Conservation (phyloP, 2,329 filamentous ascomycete species). For the Aspergillus aculeatinus region DNA sequence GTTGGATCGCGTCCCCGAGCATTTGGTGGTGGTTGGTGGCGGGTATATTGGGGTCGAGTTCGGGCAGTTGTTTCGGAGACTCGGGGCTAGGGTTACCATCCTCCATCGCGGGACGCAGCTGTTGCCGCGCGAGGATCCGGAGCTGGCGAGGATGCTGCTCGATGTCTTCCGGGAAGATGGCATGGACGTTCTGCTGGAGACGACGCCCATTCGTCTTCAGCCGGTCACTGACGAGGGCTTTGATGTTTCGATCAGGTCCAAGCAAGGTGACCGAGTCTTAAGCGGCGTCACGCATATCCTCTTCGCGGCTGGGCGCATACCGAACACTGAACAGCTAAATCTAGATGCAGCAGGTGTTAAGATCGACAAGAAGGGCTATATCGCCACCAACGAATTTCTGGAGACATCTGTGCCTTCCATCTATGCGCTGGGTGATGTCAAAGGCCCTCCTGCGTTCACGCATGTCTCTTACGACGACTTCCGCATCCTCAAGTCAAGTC, state of each 20-base stretch:
- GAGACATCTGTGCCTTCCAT: conserved; percentile 4
- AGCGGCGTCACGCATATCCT: background rate
- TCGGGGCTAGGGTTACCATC: conserved; percentile 2
- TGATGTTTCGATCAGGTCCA: background rate
- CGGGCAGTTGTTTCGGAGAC: conserved; percentile 3
- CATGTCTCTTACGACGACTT: conserved; percentile 11
- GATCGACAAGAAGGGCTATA: background rate
- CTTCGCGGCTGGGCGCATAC: conserved; percentile 1
- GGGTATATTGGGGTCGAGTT: conserved; percentile 9
- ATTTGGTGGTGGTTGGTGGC: conserved; percentile 8
- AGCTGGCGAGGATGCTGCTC: background rate
- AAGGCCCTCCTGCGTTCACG: conserved; percentile 9
- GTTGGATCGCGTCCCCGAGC: background rate
- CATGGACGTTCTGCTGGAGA: background rate
- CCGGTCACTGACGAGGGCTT: background rate
- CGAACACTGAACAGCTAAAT: conserved; percentile 1
- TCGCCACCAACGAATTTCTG: conserved; percentile 1
- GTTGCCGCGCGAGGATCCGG: background rate
- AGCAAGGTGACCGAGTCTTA: background rate
- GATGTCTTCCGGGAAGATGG: background rate
- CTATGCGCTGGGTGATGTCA: conserved; percentile 9
- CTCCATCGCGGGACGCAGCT: conserved; percentile 1
- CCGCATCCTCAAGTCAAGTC: background rate
- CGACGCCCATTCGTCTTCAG: background rate
- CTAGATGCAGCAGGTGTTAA: background rate